These are phyloP conservation scores for Cymbidium sinense DNA, from an alignment of 106 monocot species.

Conservation along the genomic window DNA sequence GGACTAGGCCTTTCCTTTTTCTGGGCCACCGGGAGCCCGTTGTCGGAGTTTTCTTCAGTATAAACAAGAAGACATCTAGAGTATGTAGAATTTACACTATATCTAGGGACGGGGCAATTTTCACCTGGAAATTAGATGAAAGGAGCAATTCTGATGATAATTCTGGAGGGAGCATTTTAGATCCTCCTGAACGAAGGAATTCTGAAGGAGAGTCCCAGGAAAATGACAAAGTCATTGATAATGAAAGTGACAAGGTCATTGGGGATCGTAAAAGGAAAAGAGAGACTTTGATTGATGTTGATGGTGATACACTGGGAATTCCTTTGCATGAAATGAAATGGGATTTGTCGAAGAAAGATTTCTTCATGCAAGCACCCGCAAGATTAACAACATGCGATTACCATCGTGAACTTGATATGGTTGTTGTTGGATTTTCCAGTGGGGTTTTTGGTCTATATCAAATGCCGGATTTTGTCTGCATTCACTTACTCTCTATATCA, in stretches of 20 bases:
- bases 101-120: constrained; percentile 78
- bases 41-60: constrained; percentile 67
- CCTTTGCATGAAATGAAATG: constrained; percentile 43
- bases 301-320: neutral
- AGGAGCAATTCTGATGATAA: constrained; percentile 12
- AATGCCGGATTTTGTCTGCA: constrained; percentile 97
- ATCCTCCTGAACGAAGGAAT: constrained; percentile 10
- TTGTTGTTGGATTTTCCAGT: constrained; percentile 90
- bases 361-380: constrained; percentile 78
- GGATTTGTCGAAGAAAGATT: constrained; percentile 84
- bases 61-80: constrained; percentile 45
- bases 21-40: constrained; percentile 74
- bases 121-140: constrained; percentile 62
- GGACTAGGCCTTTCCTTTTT: constrained; percentile 59
- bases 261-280: constrained; percentile 10
- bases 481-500: constrained; percentile 85
- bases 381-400: constrained; percentile 90
- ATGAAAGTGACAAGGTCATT: neutral
- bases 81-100: constrained; percentile 51
- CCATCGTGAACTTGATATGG: constrained; percentile 88
- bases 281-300: constrained; percentile 4
- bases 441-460: constrained; percentile 98
- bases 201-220: neutral
- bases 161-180: constrained; percentile 7
- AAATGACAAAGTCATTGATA: neutral